Conservation (phyloP, 1,284 basidiomycete genomes). For the Ceratobasidium sp. region DNA sequence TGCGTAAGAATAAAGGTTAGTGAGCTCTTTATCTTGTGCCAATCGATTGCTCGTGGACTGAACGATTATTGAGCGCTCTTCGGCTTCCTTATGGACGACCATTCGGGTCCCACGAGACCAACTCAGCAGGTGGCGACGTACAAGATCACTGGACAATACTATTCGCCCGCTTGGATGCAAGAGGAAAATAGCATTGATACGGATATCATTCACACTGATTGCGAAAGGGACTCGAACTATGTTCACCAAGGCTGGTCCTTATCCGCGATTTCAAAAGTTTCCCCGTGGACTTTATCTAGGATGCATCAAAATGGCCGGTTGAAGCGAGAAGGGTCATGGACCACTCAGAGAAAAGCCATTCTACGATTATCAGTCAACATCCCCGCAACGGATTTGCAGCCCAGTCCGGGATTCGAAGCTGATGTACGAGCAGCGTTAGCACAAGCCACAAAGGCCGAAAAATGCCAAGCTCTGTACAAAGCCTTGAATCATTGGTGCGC, state of each 20-base stretch:
- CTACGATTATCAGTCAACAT: background rate
- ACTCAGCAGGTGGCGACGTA: background rate
- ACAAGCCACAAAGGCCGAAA: background rate
- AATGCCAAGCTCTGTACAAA: background rate
- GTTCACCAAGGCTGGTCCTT: slow-evolving; percentile 31
- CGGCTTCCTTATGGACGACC: background rate
- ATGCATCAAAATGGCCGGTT: background rate
- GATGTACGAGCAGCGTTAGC: background rate
- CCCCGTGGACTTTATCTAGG: slow-evolving; percentile 19
- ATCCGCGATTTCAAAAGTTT: background rate
- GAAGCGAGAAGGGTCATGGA: background rate
- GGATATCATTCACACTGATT: background rate
- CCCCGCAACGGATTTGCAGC: background rate
- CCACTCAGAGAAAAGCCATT: background rate
- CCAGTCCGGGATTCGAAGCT: slow-evolving; percentile 5
- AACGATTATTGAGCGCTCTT: background rate
- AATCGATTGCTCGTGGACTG: background rate
- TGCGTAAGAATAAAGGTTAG: background rate
- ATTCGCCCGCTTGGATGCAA: background rate
- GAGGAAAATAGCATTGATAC: background rate
- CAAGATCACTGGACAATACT: background rate
- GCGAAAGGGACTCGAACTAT: slow-evolving; percentile 24
- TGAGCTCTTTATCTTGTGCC: background rate
- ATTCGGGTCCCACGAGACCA: background rate
- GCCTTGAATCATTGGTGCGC: slow-evolving; percentile 1